Evolutionary conservation across 345 rosid genomes (phyloP).

Genomic region (Salix dunnii): DNA sequence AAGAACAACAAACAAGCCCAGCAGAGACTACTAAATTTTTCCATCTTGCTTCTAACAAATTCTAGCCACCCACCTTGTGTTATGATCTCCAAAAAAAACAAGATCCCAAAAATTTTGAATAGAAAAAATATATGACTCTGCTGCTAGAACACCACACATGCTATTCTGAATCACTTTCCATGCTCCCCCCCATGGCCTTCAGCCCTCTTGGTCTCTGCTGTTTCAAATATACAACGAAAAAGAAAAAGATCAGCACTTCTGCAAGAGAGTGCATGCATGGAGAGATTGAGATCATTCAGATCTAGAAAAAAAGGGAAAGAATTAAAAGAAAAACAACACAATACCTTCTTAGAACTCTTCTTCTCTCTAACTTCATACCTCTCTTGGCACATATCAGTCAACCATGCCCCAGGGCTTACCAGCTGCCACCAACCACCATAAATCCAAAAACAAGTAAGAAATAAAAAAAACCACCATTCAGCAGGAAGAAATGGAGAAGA

Average conservation of each 20-base stretch:
- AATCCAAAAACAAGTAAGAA: background rate
- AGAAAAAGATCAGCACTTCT: background rate
- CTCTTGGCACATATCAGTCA: slow-evolving; percentile 75
- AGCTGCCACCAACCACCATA: slow-evolving; percentile 42
- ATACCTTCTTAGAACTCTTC: slow-evolving; percentile 69
- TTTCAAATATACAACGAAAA: background rate
- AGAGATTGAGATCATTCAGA: background rate
- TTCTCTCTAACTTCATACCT: slow-evolving; percentile 79
- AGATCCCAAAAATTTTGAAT: background rate
- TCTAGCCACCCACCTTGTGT: slow-evolving; percentile 4
- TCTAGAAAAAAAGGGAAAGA: background rate
- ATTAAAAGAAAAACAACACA: background rate
- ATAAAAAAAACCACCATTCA: background rate
- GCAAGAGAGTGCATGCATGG: background rate
- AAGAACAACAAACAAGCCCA: slow-evolving; percentile 3
- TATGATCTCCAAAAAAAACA: slow-evolving; percentile 18
- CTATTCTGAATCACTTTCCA: slow-evolving; percentile 71
- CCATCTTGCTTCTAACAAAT: slow-evolving; percentile 1
- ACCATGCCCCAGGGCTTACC: slow-evolving; percentile 80
- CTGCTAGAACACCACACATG: slow-evolving; percentile 4
- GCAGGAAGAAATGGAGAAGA: background rate
- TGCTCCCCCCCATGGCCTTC: slow-evolving; percentile 73
- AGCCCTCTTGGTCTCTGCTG: slow-evolving; percentile 74
- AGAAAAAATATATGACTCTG: slow-evolving; percentile 16
- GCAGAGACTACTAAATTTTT: slow-evolving; percentile 8